Evolutionary conservation across 805 yeast genomes (phyloP).

Genomic region (Grigorovia yakushimaensis): DNA sequence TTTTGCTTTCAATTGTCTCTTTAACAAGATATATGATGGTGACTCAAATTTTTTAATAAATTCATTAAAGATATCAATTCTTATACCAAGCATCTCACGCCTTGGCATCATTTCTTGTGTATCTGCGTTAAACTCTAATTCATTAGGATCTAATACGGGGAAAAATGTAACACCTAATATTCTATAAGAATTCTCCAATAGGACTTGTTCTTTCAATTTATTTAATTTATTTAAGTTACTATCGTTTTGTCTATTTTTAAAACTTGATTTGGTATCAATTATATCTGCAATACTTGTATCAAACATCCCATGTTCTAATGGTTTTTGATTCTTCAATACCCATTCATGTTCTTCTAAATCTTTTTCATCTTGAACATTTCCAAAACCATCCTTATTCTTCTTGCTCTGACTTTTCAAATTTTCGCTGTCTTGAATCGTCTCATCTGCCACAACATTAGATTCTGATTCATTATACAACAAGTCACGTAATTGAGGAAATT

Average conservation of each 20-base stretch:
- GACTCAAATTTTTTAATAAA: conserved; percentile 20
- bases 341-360: conserved; percentile 16
- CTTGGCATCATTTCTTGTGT: conserved; percentile 8
- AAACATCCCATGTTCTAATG: conserved; percentile 20
- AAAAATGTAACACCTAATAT: conserved; percentile 33
- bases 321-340: conserved; percentile 11
- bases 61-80: conserved; percentile 32
- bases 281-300: conserved; percentile 17
- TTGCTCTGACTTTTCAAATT: background rate
- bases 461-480: conserved; percentile 6
- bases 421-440: too few relatives aligned
- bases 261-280: conserved; percentile 16
- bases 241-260: conserved; percentile 11
- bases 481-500: conserved; percentile 18
- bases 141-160: conserved; percentile 32
- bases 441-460: background rate
- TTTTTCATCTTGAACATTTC: background rate
- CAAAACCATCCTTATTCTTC: background rate
- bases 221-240: background rate
- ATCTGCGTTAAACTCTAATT: conserved; percentile 10
- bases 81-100: conserved; percentile 28
- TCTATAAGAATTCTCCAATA: conserved; percentile 29
- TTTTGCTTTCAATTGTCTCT: conserved; percentile 19
- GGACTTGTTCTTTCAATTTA: conserved; percentile 13
- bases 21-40: conserved; percentile 31